These are phyloP conservation scores for Datisca glomerata DNA, from an alignment of 306 rosid genomes.

Conservation along the genomic window DNA sequence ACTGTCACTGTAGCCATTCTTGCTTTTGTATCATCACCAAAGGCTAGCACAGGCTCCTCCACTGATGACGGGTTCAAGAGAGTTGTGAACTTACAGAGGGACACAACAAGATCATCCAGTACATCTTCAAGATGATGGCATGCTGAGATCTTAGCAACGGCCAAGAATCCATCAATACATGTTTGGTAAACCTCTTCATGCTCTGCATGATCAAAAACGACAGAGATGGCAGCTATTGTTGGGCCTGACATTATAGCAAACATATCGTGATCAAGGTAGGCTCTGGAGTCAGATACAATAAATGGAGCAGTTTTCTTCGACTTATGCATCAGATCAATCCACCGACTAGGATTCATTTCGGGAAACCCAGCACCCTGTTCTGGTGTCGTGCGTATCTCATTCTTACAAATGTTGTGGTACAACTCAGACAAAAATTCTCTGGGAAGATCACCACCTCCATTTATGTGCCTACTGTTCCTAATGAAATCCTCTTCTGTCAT, in stretches of 20 bases:
- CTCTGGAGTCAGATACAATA: slow-evolving; percentile 76
- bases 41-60: slow-evolving; percentile 87
- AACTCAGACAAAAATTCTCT: slow-evolving; percentile 77
- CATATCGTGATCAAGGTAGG: slow-evolving; percentile 90
- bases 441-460: slow-evolving; percentile 90
- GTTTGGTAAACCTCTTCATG: slow-evolving; percentile 92
- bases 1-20: slow-evolving; percentile 92
- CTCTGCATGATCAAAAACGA: slow-evolving; percentile 95
- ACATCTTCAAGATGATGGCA: slow-evolving; percentile 99
- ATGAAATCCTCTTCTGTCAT: slow-evolving; percentile 98
- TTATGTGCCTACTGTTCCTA: slow-evolving; percentile 79
- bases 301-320: slow-evolving; percentile 82
- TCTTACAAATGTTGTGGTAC: slow-evolving; percentile 86
- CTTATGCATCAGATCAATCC: slow-evolving; percentile 92
- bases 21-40: slow-evolving; percentile 94
- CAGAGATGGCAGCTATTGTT: slow-evolving; percentile 97
- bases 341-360: slow-evolving; percentile 89
- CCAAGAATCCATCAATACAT: slow-evolving; percentile 88
- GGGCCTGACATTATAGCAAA: slow-evolving; percentile 98
- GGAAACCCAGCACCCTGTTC: slow-evolving; percentile 93
- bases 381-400: slow-evolving; percentile 91
- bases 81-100: slow-evolving; percentile 94
- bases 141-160: slow-evolving; percentile 92
- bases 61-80: slow-evolving; percentile 74
- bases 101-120: slow-evolving; percentile 92